phyloP scores from a whole-genome alignment of 2,329 filamentous ascomycete species.

The Fusarium sp. region DNA sequence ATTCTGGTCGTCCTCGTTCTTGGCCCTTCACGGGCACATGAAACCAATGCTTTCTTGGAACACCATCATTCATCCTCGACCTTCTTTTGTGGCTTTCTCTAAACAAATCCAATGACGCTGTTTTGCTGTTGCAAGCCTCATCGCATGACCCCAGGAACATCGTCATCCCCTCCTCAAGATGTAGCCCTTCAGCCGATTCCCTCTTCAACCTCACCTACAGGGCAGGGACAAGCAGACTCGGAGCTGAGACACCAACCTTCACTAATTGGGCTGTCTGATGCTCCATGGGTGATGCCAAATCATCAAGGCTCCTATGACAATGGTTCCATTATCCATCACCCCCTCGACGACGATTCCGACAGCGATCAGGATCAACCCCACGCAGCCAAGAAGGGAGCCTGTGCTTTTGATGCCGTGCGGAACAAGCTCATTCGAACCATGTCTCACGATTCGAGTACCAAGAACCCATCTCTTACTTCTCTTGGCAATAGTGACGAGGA shows the following conservation, averaged over 20 bases:
- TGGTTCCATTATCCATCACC: constrained; percentile 34
- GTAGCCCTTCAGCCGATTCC: constrained; percentile 6
- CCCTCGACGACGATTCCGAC: constrained; percentile 54
- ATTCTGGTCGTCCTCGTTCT: not conserved
- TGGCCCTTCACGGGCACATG: not conserved
- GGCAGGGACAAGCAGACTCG: not conserved
- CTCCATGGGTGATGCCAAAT: constrained; percentile 19
- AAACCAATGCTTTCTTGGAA: constrained; percentile 29
- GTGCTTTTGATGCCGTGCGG: constrained; percentile 59
- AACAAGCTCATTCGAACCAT: constrained; percentile 59
- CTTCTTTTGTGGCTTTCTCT: not conserved
- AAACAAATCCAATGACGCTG: constrained; percentile 24
- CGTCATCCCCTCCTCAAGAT: not conserved
- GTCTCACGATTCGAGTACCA: constrained; percentile 57
- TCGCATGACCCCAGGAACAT: constrained; percentile 3
- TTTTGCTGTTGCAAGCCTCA: constrained; percentile 42
- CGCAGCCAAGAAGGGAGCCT: constrained; percentile 48
- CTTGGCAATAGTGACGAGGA: constrained; percentile 64
- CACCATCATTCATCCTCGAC: constrained; percentile 1
- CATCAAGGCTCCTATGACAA: not conserved
- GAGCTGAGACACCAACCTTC: not conserved
- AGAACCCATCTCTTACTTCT: constrained; percentile 54
- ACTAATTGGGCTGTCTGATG: constrained; percentile 26
- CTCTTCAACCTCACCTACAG: not conserved
- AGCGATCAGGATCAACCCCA: constrained; percentile 49